These are phyloP conservation scores for Trichoderma gamsii DNA, from an alignment of 495 filamentous ascomycete genomes.

Conservation along the genomic window DNA sequence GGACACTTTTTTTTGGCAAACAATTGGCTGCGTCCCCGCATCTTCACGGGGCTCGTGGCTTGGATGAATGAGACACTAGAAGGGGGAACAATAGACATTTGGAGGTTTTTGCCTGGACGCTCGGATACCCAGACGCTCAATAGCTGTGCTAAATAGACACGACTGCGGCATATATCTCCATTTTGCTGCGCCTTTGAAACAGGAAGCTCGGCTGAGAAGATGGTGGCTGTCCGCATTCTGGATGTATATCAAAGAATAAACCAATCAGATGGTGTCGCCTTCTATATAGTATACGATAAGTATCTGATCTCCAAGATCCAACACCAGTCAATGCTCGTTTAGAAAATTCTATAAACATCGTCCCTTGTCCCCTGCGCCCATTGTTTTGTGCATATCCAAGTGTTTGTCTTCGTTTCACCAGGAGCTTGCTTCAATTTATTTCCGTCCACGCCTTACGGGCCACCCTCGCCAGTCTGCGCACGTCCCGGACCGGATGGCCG, in stretches of 20 bases:
- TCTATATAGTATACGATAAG: background rate
- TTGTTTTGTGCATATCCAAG: background rate
- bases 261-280: background rate
- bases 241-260: too few relatives aligned
- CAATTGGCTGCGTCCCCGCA: slow-evolving; percentile 4
- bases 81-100: background rate
- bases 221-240: too few relatives aligned
- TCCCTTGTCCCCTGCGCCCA: background rate
- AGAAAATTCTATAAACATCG: background rate
- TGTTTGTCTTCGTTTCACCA: background rate
- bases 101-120: too few relatives aligned
- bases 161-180: background rate
- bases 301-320: background rate
- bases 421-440: slow-evolving; percentile 21
- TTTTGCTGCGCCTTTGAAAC: background rate
- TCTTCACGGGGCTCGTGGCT: background rate
- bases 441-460: slow-evolving; percentile 37
- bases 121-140: background rate
- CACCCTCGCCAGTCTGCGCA: slow-evolving; percentile 33
- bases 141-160: background rate
- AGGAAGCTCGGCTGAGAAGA: too few relatives aligned
- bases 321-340: background rate
- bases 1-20: background rate
- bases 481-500: slow-evolving; percentile 39
- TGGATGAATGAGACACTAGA: background rate